Evolutionary conservation across 2,329 filamentous ascomycete species (phyloP), one percentile per base, ranked within the genome.

Genomic region (Apiospora koreana): DNA sequence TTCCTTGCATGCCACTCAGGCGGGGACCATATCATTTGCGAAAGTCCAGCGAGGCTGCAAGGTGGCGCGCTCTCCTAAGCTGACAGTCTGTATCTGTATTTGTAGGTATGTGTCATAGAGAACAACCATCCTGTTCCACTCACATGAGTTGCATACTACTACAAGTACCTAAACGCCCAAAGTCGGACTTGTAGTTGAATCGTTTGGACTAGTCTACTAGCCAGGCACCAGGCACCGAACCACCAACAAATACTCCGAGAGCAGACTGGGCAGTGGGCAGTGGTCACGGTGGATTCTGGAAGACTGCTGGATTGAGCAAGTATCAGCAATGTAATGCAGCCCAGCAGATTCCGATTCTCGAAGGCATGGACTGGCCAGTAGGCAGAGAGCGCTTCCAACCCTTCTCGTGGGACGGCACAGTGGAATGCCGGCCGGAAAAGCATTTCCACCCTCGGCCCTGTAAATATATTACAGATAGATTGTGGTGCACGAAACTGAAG

Each of bases 261-360:
- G 18, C 9, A 23, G 31, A 12, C 31, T n/a, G 31, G 31, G 54
- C 54, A n/a, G n/a, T n/a, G n/a, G n/a, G n/a, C n/a, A n/a, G n/a
- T n/a, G n/a, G n/a, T n/a, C n/a, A 14, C 18, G 54, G 28, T 62
- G 31, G 31, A 62, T 38, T 62, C 54, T 62, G 31, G 54, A 62
- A 62, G 54, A 62, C 54, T 62, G 54, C 54, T 62, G 31, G 18
- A 62, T 62, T 38, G 28, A 62, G 54, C 54, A 62, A 38, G 50
- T 58, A 58, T 58, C 50, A 58, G 25, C 50, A 18, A 62, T 62
- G 54, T 35, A n/a, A 62, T 38, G 54, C 54, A 62, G 28, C n/a
- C 54, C 54, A 38, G 28, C 31, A 38, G 54, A 62, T 62, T 62
- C 31, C 54, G 54, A 62, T 62, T n/a, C 54, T 62, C 54, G 31